Evolutionary conservation across 345 rosid species (phyloP), one percentile per base, ranked within the genome.

Genomic region (Adansonia digitata): DNA sequence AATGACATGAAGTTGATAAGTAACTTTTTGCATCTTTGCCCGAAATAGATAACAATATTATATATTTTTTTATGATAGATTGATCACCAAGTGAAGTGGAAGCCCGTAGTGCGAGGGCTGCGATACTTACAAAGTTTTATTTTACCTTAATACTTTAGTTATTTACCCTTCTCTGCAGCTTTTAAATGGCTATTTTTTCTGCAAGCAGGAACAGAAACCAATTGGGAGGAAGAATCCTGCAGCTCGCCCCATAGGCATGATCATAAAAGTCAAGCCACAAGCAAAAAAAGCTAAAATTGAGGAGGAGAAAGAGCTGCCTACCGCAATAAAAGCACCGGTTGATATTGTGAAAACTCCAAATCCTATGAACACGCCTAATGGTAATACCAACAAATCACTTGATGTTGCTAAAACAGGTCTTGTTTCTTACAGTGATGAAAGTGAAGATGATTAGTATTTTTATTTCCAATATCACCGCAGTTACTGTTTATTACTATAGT

Each of bases 371-470:
- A 34, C 67, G 27, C 71, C 66, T 45, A 67, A 70, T 24, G 79
- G 84, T 55, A 69, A 45, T 57, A 35, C 78, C 20, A 48, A 65
- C 42, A 77, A 75, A 73, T 27, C 76, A 62, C 49, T 56, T 52
- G 67, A 76, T 77, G 77, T 73, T 77, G 74, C 78, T 42, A 80
- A 77, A 75, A 81, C 82, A 14, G 87, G 89, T 61, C 84, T 93
- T 74, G 97, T 95, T 79, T 81, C 91, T 34, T 93, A 95, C 80
- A 90, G 98, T 85, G 97, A 95, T 76, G 96, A 94, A 73, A 91
- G 97, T 74, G 97, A 91, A 62, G 92, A 86, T 8, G 93, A 77
- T 75, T 79, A 75, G 48, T 61, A 57, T 26, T 8, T 35, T 20
- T 64, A 64, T 74, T 2, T 34, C 15, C 40, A 37, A 11, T 7